phyloP scores from a whole-genome alignment of 2,329 filamentous ascomycete genomes.

The Davidsoniella virescens region DNA sequence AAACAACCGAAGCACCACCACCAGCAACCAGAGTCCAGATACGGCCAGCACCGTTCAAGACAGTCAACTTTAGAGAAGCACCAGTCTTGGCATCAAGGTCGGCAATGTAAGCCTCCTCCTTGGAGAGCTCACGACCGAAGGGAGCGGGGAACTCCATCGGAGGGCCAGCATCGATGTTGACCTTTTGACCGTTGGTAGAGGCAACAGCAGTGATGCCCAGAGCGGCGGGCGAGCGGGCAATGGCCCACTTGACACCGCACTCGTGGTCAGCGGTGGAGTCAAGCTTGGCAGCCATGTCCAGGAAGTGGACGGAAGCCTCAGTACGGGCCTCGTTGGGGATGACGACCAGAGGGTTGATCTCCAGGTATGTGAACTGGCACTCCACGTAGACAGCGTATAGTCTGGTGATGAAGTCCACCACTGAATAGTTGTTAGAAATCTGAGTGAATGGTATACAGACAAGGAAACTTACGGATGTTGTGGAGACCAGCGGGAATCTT shows the following conservation, averaged over 20 bases:
- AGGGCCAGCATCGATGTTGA: conserved; percentile 89
- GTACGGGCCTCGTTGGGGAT: conserved; percentile 87
- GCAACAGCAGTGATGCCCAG: conserved; percentile 62
- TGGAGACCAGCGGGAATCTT: conserved; percentile 92
- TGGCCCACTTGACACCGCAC: conserved; percentile 97
- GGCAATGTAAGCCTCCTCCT: conserved; percentile 98
- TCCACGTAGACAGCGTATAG: conserved; percentile 98
- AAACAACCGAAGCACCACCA: conserved; percentile 98
- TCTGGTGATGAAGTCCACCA: conserved; percentile 97
- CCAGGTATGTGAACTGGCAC: conserved; percentile 99
- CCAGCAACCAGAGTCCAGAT: conserved; percentile 97
- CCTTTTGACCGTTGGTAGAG: conserved; percentile 49
- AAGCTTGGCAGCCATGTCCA: conserved; percentile 95
- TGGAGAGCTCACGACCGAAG: conserved; percentile 94
- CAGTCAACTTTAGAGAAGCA: conserved; percentile 94
- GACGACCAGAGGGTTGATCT: conserved; percentile 98
- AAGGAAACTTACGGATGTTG: conserved; percentile 47
- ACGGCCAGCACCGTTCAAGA: conserved; percentile 79
- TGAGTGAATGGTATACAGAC: no score
- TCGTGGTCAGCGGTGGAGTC: conserved; percentile 99
- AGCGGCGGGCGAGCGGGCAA: conserved; percentile 78
- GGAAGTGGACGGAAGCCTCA: conserved; percentile 90
- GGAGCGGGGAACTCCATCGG: conserved; percentile 98
- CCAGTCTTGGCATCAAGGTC: conserved; percentile 99
- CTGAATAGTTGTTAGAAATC: conserved; percentile 2